phyloP scores from a whole-genome alignment of 345 rosid species.

The Chamaenerion angustifolium region DNA sequence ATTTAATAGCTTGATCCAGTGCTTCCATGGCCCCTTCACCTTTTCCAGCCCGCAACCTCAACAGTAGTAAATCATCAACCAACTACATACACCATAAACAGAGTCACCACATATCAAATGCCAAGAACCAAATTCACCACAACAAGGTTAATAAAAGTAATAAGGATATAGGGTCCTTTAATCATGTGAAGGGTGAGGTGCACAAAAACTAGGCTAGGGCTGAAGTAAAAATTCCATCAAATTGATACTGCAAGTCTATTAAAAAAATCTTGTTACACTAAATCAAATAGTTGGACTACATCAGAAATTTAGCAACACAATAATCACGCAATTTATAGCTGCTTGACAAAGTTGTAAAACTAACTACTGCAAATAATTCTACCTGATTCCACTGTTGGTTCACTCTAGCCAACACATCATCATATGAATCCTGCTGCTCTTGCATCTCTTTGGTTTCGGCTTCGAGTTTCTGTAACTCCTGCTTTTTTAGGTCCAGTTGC shows the following conservation, averaged over 20 bases:
- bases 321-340: too few relatives aligned
- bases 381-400: constrained; percentile 81
- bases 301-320: too few relatives aligned
- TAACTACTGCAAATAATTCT: not conserved
- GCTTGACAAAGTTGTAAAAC: too few relatives aligned
- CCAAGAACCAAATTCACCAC: too few relatives aligned
- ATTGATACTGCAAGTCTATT: not conserved
- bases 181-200: not conserved
- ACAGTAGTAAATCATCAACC: constrained; percentile 70
- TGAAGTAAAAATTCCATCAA: not conserved
- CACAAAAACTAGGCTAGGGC: not conserved
- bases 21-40: constrained; percentile 23
- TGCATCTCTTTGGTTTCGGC: constrained; percentile 37
- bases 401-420: constrained; percentile 39
- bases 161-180: not conserved
- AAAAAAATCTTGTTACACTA: not conserved
- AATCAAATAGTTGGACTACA: too few relatives aligned
- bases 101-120: too few relatives aligned
- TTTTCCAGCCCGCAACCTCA: constrained; percentile 64
- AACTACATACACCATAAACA: constrained; percentile 33
- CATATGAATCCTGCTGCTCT: constrained; percentile 49
- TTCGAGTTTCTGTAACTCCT: constrained; percentile 53
- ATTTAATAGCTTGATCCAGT: constrained; percentile 30
- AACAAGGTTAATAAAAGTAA: not conserved
- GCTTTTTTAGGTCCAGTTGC: constrained; percentile 59